Base-by-base conservation (phyloP, 2,329 filamentous ascomycete species). In the Sclerotinia borealis region DNA sequence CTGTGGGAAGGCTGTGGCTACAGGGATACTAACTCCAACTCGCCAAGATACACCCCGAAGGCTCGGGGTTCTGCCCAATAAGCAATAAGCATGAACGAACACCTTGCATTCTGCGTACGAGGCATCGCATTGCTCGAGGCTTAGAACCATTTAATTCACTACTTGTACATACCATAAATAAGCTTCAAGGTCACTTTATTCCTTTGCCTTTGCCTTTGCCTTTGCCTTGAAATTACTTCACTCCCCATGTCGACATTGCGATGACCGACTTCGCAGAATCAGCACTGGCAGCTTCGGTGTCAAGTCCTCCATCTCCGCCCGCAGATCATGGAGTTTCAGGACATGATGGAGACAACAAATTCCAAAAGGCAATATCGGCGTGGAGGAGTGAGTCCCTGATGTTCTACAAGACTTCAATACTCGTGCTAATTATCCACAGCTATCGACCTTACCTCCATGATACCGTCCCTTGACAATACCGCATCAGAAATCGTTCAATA, bases 401-500 rank as follows among this genome's bases (percentile, higher is more conserved):
- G 56, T 45, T 34, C 59, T 36, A 55, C 11, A 13, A 22, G 31
- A 58, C 45, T 55, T 61, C 51, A 56, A 52, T 55, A 56, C 61
- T 37, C 59, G 25, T 48, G 50, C 43, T 62, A 39, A 64, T 65
- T 22, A 66, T 66, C 58, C 64, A 48, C 72, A 96, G 93, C 87
- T 72, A 91, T 99, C 76, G 92, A 97, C 75, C 83, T 99, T 64
- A 89, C 91, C 54, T 86, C 84, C 29, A 85, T 98, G 68, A 86
- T 96, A 66, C 89, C 92, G 37, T 90, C 85, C 68, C 87, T 99
- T 67, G 95, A 99, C 77, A 89, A 88, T 65, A 93, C 92, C 4
- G 95, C 95, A n/a, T 93, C 93, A 13, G 95, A 98, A 72, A 92
- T 99, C 66, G 92, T 98, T 59, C 81, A 90, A 54, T 92, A 96